Percentiles rank a stretch among this genome's conserved stretches.
Conservation (phyloP, 305 asterid species). For the Solanum hybrid region DNA sequence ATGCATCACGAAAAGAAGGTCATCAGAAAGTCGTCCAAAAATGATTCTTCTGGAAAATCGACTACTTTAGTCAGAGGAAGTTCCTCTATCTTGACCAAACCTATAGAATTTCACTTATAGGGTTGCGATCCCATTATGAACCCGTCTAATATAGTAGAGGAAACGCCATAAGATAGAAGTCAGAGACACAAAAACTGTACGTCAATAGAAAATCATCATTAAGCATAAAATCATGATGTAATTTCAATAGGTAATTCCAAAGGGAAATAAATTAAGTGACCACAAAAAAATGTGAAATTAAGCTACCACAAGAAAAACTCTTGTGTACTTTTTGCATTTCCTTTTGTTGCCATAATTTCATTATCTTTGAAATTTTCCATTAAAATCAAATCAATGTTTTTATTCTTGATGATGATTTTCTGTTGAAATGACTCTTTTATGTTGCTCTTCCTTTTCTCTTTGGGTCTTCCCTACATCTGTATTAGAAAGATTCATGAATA, state of each 20-base stretch:
- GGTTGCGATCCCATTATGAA: too few species aligned
- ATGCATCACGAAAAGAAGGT: not conserved
- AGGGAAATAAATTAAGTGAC: not conserved
- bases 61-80: not conserved
- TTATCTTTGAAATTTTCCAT: not conserved
- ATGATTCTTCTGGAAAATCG: not conserved
- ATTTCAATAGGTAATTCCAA: not conserved
- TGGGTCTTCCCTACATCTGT: not conserved
- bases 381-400: not conserved
- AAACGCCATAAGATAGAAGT: not conserved
- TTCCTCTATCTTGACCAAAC: not conserved
- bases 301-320: constrained; percentile 7
- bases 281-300: too few species aligned
- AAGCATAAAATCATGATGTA: too few species aligned
- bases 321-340: constrained; percentile 26
- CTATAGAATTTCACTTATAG: not conserved
- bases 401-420: not conserved
- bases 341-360: not conserved
- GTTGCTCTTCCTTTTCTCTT: not conserved
- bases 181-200: too few species aligned
- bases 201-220: not conserved
- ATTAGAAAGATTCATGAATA: not conserved
- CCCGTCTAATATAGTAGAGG: not conserved
- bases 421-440: constrained; percentile 11
- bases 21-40: not conserved